Evolutionary conservation across 352 stramenopile species (phyloP).

Genomic region (Pythium rhizo-oryzae): DNA sequence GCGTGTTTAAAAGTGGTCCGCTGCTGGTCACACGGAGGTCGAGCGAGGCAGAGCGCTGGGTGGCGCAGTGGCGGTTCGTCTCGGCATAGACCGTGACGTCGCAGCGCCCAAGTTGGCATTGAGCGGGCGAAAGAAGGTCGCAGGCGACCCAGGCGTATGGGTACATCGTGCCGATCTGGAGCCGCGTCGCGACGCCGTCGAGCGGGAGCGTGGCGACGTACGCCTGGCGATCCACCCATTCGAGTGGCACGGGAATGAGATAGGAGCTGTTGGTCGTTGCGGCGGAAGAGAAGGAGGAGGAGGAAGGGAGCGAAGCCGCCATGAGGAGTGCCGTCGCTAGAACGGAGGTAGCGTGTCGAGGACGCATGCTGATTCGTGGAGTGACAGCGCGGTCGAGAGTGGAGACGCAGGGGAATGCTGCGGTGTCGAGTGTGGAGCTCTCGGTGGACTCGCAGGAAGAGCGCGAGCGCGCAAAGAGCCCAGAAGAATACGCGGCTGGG

Average conservation of each 20-base stretch:
- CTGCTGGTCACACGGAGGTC: background rate
- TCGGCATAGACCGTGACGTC: background rate
- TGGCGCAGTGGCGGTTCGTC: conserved; percentile 2
- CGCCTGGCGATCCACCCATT: conserved; percentile 16
- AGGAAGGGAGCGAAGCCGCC: background rate
- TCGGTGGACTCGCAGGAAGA: no score
- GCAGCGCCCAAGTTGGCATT: background rate
- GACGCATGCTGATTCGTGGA: background rate
- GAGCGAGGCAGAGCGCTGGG: background rate
- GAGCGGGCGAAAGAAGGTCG: background rate
- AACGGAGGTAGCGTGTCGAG: background rate
- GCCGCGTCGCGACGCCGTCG: background rate
- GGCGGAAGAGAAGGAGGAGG: background rate
- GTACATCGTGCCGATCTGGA: conserved; percentile 11
- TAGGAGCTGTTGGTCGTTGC: background rate
- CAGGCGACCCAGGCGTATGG: conserved; percentile 11
- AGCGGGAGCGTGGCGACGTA: conserved; percentile 14
- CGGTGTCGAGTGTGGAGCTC: no score
- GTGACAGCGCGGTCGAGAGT: background rate
- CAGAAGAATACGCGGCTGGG: no score
- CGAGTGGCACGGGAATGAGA: background rate
- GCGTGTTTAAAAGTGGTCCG: background rate
- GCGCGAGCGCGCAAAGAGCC: no score
- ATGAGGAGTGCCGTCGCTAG: background rate
- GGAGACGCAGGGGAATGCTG: background rate